Percentiles rank a stretch among this genome's conserved stretches.
Evolutionary conservation across 352 stramenopile species (phyloP).

Genomic region (Phytophthora rubi): DNA sequence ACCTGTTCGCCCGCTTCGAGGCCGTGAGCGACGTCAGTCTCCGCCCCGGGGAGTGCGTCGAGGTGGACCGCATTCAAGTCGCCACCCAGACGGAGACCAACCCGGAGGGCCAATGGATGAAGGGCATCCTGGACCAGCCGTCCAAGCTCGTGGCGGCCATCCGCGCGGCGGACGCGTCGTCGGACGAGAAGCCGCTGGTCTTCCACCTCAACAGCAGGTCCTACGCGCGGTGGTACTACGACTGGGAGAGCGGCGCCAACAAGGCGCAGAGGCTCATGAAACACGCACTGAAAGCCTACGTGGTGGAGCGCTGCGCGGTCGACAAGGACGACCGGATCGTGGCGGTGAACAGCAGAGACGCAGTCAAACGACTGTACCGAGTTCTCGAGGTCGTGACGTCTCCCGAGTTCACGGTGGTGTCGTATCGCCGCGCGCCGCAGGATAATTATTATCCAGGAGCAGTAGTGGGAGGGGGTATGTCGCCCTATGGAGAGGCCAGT

Average conservation of each 20-base stretch:
- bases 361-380: constrained; percentile 42
- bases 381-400: constrained; percentile 57
- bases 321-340: constrained; percentile 44
- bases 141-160: constrained; percentile 36
- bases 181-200: constrained; percentile 37
- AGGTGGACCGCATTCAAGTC: constrained; percentile 42
- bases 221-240: constrained; percentile 69
- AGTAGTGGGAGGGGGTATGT: background rate
- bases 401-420: constrained; percentile 75
- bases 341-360: constrained; percentile 11
- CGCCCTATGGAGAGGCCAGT: background rate
- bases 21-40: constrained; percentile 45
- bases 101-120: constrained; percentile 65
- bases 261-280: constrained; percentile 76
- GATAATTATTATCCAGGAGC: constrained; percentile 12
- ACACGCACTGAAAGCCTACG: constrained; percentile 67
- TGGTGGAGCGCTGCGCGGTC: constrained; percentile 49
- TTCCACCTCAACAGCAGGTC: constrained; percentile 66
- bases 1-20: constrained; percentile 46
- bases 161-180: constrained; percentile 4
- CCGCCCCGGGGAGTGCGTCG: constrained; percentile 49
- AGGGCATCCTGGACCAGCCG: constrained; percentile 50
- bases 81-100: constrained; percentile 61
- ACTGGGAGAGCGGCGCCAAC: constrained; percentile 76
- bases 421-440: constrained; percentile 59